These are phyloP conservation scores for Echinosophora koreensis DNA, from an alignment of 306 rosid species.

Conservation along the genomic window DNA sequence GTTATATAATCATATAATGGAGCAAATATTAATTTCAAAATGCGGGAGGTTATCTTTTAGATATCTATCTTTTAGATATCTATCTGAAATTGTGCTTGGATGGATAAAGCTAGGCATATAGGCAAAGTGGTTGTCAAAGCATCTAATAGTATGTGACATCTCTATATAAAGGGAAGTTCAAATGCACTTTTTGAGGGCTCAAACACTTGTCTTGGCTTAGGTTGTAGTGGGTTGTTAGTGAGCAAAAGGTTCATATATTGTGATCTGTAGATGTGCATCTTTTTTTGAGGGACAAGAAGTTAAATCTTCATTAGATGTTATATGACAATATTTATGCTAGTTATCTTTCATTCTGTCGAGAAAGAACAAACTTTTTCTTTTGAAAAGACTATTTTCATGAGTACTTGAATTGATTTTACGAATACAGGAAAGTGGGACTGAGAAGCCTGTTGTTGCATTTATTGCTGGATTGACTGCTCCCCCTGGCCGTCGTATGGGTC, in stretches of 20 bases:
- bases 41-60: neutral
- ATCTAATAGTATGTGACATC: neutral
- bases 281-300: conserved; percentile 17
- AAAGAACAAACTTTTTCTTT: conserved; percentile 18
- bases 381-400: neutral
- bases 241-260: conserved; percentile 12
- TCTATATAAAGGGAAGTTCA: neutral
- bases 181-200: conserved; percentile 3
- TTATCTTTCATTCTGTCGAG: neutral
- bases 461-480: conserved; percentile 99
- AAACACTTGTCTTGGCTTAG: conserved; percentile 5
- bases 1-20: conserved; percentile 1
- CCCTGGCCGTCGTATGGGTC: conserved; percentile 99
- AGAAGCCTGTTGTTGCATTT: conserved; percentile 94
- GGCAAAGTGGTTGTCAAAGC: neutral
- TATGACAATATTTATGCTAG: conserved; percentile 9
- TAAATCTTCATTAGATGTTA: conserved; percentile 5
- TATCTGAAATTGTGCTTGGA: neutral
- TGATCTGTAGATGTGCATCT: conserved; percentile 6
- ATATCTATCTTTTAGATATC: no score
- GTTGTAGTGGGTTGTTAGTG: neutral
- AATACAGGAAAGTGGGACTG: conserved; percentile 93
- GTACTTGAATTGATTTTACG: conserved; percentile 38
- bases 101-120: neutral
- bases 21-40: neutral